These are phyloP conservation scores for Boletales sp. DNA, from an alignment of 768 basidiomycete genomes.

Conservation along the genomic window DNA sequence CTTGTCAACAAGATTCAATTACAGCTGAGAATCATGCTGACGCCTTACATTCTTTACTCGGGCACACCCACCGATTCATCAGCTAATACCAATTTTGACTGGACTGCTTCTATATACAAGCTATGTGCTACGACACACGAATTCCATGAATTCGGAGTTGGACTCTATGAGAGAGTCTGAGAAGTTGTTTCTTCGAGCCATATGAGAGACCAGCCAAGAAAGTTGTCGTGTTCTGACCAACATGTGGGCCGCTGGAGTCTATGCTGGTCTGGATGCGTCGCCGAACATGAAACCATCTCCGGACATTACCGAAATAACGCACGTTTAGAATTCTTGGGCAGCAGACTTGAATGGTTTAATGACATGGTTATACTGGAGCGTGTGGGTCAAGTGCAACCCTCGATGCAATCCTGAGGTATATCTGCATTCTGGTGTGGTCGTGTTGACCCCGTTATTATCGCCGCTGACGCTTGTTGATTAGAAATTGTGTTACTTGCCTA, in stretches of 20 bases:
- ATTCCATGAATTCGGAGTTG: no score
- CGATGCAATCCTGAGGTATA: slow-evolving; percentile 25
- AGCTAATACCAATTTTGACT: background rate
- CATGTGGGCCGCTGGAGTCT: slow-evolving; percentile 26
- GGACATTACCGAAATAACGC: background rate
- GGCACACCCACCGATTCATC: background rate
- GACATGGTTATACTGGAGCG: slow-evolving; percentile 37
- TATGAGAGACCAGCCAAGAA: slow-evolving; percentile 35
- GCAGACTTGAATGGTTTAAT: slow-evolving; percentile 33
- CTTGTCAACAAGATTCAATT: background rate
- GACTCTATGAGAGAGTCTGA: background rate
- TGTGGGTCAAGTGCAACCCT: background rate
- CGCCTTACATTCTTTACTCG: background rate
- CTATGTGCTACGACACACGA: no score
- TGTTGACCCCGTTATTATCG: no score
- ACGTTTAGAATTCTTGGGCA: slow-evolving; percentile 31
- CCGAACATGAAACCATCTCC: background rate
- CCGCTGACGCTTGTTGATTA: no score
- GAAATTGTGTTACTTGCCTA: no score
- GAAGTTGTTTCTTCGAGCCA: slow-evolving; percentile 13
- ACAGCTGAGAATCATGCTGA: background rate
- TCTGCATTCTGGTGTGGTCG: background rate
- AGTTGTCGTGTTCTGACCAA: slow-evolving; percentile 37
- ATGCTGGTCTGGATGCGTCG: background rate
- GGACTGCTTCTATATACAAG: background rate